Conservation (phyloP, 176 grass and related monocot species). For the Zoysia japonica region DNA sequence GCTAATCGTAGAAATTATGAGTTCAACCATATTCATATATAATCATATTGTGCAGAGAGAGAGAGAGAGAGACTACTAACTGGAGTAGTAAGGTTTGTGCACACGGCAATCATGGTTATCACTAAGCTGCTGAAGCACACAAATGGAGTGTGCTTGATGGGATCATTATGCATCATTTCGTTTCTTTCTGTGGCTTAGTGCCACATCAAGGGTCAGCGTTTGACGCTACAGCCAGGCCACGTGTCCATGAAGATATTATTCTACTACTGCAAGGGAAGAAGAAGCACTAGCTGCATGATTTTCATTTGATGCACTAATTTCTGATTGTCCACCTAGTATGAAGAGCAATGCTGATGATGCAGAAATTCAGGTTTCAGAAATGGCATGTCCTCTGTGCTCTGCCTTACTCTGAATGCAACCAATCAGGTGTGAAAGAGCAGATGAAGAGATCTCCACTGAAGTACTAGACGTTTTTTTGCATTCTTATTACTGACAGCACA, state of each 20-base stretch:
- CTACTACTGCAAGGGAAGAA: no score
- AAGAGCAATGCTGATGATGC: neutral
- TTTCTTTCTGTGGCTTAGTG: neutral
- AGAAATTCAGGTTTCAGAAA: neutral
- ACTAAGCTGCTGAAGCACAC: neutral
- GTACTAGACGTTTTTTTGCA: neutral
- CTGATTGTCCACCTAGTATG: neutral
- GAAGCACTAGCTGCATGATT: neutral
- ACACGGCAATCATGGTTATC: neutral
- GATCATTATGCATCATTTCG: slow-evolving; percentile 4
- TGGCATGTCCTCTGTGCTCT: no score
- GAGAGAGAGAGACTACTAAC: no score
- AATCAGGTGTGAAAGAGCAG: neutral
- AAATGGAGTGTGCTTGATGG: neutral
- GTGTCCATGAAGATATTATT: neutral
- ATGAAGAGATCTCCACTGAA: neutral
- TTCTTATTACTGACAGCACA: neutral
- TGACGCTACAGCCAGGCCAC: neutral
- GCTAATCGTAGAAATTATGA: neutral
- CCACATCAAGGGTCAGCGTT: neutral
- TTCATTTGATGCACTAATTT: neutral
- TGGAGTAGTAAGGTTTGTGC: neutral
- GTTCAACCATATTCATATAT: neutral
- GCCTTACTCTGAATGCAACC: neutral
- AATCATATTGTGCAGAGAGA: neutral